Evolutionary conservation across 2,329 filamentous ascomycete genomes (phyloP), one percentile per base, ranked within the genome.

Genomic region (Fusarium falciforme): DNA sequence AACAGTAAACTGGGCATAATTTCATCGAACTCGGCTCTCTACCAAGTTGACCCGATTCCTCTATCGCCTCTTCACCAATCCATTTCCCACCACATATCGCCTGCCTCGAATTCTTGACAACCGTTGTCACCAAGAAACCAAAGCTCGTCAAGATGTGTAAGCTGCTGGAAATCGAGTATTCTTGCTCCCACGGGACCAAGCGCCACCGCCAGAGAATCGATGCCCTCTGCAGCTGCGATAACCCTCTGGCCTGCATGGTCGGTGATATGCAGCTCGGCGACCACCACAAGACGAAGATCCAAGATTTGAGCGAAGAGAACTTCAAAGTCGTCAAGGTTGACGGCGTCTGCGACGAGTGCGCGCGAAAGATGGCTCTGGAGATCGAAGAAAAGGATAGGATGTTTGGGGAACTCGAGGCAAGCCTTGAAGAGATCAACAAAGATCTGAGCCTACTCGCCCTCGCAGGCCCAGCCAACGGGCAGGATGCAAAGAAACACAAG

Each of bases 91-190:
- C 12, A 44, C 42, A 6, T 42, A 42, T 6, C 38, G 20, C 42
- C 8, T 7, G 5, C 12, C 42, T 16, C 42, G n/a, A 25, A 49
- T 27, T 22, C 12, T 9, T 8, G 1, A 16, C 14, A 10, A 27
- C 44, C 44, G 8, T 10, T 14, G 7, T 6, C 44, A 27, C 14
- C 4, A 49, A 27, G 22, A 49, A 49, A 31, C 3, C 10, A 33
- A n/a, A 8, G 44, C 16, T 3, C 4, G 4, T 20, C 67, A 57
- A 25, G 7, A 74, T 73, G 71, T 73, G 71, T 11, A 60, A 20
- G 20, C 35, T 61, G 9, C 27, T 71, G 25, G 61, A 63, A 49
- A 42, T 74, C 9, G 67, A 73, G 12, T 73, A 60, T 16, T n/a
- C 38, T 17, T 74, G 71, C 27, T 74, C 60, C 11, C 67, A 22